These are phyloP conservation scores for Fusarium sp. DNA, from an alignment of 2,329 filamentous ascomycete genomes.

Conservation along the genomic window DNA sequence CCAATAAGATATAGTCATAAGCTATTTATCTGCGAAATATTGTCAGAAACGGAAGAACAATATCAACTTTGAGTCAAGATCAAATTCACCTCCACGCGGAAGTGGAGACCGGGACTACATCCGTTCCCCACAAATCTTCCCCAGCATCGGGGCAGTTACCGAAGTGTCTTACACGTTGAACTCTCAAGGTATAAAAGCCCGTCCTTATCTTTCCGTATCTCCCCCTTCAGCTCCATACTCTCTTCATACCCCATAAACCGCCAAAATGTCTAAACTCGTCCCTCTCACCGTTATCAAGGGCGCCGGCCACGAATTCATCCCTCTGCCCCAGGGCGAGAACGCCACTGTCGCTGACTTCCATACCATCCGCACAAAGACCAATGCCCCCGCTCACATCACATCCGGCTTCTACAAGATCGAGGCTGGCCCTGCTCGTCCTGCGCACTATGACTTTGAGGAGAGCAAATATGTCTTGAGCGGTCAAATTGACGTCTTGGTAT, in stretches of 20 bases:
- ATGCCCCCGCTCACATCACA: constrained; percentile 36
- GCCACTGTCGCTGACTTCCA: constrained; percentile 40
- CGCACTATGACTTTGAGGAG: constrained; percentile 38
- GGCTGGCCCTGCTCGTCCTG: constrained; percentile 34
- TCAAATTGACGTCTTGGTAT: constrained; percentile 38
- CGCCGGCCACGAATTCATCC: constrained; percentile 39
- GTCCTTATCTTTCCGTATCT: neutral
- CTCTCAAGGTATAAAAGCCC: constrained; percentile 6
- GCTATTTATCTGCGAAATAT: too few species aligned
- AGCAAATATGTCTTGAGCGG: constrained; percentile 39
- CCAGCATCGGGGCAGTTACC: constrained; percentile 23
- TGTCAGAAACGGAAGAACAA: neutral
- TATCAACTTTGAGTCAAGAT: rapidly evolving
- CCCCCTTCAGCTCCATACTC: rapidly evolving
- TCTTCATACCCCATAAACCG: neutral
- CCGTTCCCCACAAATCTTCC: constrained; percentile 15
- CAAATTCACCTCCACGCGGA: neutral
- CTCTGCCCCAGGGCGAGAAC: constrained; percentile 36
- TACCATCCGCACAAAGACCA: constrained; percentile 38
- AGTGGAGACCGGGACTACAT: constrained; percentile 16
- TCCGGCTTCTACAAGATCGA: constrained; percentile 40
- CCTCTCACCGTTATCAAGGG: constrained; percentile 41
- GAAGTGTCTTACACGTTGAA: neutral
- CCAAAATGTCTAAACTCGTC: constrained; percentile 36
- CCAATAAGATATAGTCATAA: too few species aligned